These are phyloP conservation scores for Erodium trifolium DNA, from an alignment of 441 rosid species.

Conservation along the genomic window DNA sequence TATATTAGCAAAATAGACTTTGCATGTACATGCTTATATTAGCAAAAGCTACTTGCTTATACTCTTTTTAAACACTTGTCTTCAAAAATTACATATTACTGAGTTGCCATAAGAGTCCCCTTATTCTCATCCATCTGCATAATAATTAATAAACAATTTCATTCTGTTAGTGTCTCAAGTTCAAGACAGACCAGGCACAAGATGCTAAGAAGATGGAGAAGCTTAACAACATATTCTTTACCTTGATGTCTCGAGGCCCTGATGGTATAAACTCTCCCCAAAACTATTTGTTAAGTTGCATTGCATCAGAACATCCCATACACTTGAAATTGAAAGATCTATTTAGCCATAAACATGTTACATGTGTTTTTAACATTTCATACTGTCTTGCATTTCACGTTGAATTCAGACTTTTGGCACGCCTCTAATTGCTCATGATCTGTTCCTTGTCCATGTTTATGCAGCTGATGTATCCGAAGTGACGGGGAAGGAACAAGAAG, in stretches of 20 bases:
- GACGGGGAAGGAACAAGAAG: slow-evolving; percentile 69
- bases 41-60: too few relatives aligned
- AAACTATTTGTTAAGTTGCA: not conserved
- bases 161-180: slow-evolving; percentile 69
- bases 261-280: slow-evolving; percentile 43
- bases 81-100: too few relatives aligned
- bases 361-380: not conserved
- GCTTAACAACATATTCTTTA: slow-evolving; percentile 77
- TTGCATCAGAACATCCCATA: not conserved
- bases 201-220: slow-evolving; percentile 98
- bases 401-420: too few relatives aligned
- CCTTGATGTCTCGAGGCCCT: slow-evolving; percentile 84
- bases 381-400: not conserved
- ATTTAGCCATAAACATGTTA: not conserved
- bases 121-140: too few relatives aligned
- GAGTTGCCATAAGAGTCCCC: too few relatives aligned
- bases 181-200: slow-evolving; percentile 94
- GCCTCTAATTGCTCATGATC: not conserved
- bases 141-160: not conserved
- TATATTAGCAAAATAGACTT: too few relatives aligned
- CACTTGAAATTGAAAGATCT: not conserved
- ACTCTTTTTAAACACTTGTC: too few relatives aligned
- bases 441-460: slow-evolving; percentile 15
- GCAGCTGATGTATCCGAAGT: slow-evolving; percentile 70
- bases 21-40: too few relatives aligned